These are phyloP conservation scores for Neurospora sp. DNA, from an alignment of 495 filamentous ascomycete species.

Conservation along the genomic window DNA sequence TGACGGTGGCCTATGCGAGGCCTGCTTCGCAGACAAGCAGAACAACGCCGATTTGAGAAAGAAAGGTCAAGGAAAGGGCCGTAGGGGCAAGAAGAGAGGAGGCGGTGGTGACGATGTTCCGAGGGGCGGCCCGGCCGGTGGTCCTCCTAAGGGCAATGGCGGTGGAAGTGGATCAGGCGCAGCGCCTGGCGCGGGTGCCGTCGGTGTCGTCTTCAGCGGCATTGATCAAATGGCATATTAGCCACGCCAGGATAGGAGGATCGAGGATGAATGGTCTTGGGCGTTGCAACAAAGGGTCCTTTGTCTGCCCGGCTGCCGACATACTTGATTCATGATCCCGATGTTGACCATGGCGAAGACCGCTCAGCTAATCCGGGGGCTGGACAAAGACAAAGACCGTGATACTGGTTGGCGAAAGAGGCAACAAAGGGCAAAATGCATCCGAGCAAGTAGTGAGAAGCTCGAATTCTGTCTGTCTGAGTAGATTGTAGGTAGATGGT, in stretches of 20 bases:
- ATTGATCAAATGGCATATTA: background rate
- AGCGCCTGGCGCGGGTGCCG: background rate
- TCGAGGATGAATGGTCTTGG: no score
- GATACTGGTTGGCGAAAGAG: no score
- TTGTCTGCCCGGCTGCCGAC: no score
- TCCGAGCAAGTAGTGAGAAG: no score
- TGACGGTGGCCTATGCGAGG: background rate
- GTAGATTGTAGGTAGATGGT: no score
- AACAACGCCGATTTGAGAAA: rapidly evolving
- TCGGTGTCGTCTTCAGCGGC: background rate
- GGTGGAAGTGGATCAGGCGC: background rate
- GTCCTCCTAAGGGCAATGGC: background rate
- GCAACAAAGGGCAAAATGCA: no score
- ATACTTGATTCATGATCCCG: no score
- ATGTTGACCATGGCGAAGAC: no score
- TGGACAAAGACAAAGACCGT: no score
- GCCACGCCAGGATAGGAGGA: background rate
- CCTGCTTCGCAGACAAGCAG: background rate
- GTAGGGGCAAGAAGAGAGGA: background rate
- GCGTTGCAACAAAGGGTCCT: background rate
- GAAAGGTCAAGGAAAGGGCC: background rate
- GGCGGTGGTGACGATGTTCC: background rate
- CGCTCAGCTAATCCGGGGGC: no score
- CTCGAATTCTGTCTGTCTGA: no score
- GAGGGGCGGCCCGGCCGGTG: background rate